A percentile compares a stretch with the other conserved stretches of the same genome.
These are phyloP conservation scores for Yarrowia sp. DNA, from an alignment of 805 yeast genomes.

Conservation along the genomic window DNA sequence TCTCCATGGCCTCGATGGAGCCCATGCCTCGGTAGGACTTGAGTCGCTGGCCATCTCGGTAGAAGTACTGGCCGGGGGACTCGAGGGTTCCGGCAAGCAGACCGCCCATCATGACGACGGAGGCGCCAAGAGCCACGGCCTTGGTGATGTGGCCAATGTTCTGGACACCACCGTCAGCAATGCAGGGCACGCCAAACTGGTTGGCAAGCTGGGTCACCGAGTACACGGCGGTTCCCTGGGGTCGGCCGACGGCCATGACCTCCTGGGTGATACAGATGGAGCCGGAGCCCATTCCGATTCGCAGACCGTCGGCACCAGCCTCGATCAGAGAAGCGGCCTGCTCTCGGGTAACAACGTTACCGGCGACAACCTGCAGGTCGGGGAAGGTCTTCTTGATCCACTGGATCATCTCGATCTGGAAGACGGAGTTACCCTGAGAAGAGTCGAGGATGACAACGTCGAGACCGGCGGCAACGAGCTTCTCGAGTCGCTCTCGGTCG, in stretches of 20 bases:
- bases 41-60: conserved; percentile 96
- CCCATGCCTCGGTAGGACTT: conserved; percentile 99
- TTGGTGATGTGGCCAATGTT: conserved; percentile 98
- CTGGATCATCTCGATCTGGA: conserved; percentile 91
- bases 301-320: conserved; percentile 97
- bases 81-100: conserved; percentile 98
- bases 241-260: conserved; percentile 99
- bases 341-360: conserved; percentile 98
- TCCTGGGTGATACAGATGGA: conserved; percentile 99
- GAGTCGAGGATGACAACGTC: conserved; percentile 96
- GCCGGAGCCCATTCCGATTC: conserved; percentile 99
- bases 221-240: conserved; percentile 99
- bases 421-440: conserved; percentile 95
- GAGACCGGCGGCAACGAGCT: conserved; percentile 93
- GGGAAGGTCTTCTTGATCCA: conserved; percentile 86
- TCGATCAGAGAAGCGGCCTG: conserved; percentile 95
- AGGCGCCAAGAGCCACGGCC: conserved; percentile 96
- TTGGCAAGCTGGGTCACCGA: conserved; percentile 92
- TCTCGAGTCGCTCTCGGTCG: conserved; percentile 82
- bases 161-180: conserved; percentile 99
- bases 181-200: conserved; percentile 96
- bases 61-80: conserved; percentile 98
- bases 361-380: conserved; percentile 88
- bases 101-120: conserved; percentile 99
- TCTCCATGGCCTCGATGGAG: conserved; percentile 97